Evolutionary conservation across 148 eudicot species (phyloP), one percentile per base, ranked within the genome.

Genomic region (Rhododendron molle): DNA sequence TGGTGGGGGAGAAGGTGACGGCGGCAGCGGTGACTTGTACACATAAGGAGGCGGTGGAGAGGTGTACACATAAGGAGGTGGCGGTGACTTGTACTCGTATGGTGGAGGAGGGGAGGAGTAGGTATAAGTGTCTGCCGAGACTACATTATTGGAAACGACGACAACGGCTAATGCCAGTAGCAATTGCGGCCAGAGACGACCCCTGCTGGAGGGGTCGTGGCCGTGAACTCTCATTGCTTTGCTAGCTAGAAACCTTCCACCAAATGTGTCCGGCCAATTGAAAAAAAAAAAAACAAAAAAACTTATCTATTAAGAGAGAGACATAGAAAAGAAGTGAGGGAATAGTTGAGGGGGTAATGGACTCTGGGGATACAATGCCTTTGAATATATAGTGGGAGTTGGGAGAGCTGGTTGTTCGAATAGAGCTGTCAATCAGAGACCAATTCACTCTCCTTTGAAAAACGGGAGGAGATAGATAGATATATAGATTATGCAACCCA

Each of bases 201-300:
- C 84, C 58, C 84, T 23, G 0, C 71, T 7, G 2, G 16, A 26
- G 85, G 86, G 86, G 78, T 65, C 90, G 82, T 65, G 86, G 56
- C 82, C 77, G 81, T 6, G 86, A 36, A 54, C 30, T 83, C 84
- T 84, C 90, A 88, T 88, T 30, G 21, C 62, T 79, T 11, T 40
- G 44, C 44, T 40, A 40, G 54, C 78, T 58, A 58, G 65, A 20
- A 58, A 58, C 76, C 8, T 46, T 67, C 73, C 32, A 80, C 81
- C 73, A 69, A 74, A 6, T 74, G 7, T 5, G 21, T 36, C 21
- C 7, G 23, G 20, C 74, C 16, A 38, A 7, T 74, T 18, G 21
- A 15, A 54, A 54, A 54, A 54, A 54, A 5, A 16, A 4, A 54
- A 15, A 54, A 54, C 16, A 54, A 54, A 5, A 16, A 4, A 54